Evolutionary conservation across 2,329 filamentous ascomycete genomes (phyloP).

Genomic region (Trichophyton schoenleinii): DNA sequence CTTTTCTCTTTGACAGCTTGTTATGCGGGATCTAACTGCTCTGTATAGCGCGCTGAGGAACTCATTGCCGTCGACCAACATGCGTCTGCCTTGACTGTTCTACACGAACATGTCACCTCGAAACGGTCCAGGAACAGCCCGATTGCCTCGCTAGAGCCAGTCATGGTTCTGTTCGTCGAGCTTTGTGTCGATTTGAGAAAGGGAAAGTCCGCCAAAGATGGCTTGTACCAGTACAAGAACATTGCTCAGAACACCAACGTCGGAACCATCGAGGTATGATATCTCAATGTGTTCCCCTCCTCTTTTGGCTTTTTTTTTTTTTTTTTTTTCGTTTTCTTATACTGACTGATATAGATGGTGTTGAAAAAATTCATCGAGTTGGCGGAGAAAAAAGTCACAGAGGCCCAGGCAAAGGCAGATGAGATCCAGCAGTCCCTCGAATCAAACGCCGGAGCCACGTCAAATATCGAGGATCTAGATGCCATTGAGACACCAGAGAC

Average conservation of each 20-base stretch:
- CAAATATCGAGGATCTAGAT: constrained; percentile 87
- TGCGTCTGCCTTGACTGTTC: constrained; percentile 78
- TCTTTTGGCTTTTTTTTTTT: background rate
- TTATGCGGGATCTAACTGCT: background rate
- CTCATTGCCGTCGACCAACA: constrained; percentile 95
- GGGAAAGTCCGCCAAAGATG: constrained; percentile 96
- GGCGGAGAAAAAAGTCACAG: constrained; percentile 88
- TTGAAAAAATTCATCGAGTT: constrained; percentile 97
- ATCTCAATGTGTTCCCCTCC: constrained; percentile 14
- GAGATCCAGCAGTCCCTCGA: constrained; percentile 84
- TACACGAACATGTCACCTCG: constrained; percentile 98
- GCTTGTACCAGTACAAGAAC: constrained; percentile 99
- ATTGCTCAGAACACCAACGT: constrained; percentile 99
- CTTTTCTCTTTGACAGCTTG: constrained; percentile 10
- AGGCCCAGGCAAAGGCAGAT: constrained; percentile 90
- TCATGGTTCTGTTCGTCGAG: constrained; percentile 96
- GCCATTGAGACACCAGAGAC: constrained; percentile 96
- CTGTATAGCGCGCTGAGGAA: constrained; percentile 69
- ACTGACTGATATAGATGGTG: constrained; percentile 49
- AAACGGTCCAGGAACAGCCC: constrained; percentile 96
- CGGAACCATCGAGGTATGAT: constrained; percentile 78
- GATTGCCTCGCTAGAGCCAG: constrained; percentile 89
- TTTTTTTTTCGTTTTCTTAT: background rate
- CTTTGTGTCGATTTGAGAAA: constrained; percentile 95
- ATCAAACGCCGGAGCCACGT: constrained; percentile 49